These are phyloP conservation scores for Penicillium subrubescens DNA, from an alignment of 495 filamentous ascomycete species.

Conservation along the genomic window DNA sequence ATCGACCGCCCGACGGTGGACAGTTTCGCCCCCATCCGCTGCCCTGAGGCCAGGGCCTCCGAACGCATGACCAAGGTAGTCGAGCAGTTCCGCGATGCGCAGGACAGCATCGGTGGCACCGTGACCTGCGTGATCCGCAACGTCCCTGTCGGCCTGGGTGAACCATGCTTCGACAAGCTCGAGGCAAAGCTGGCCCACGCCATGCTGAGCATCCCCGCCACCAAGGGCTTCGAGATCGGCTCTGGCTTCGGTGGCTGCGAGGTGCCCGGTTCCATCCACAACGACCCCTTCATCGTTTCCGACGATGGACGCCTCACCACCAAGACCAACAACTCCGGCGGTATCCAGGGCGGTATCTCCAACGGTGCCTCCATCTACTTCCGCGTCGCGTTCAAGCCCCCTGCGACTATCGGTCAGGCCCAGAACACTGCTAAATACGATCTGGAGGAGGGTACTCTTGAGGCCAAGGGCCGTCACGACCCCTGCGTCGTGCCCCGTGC, in stretches of 20 bases:
- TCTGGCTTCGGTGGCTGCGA: conserved; percentile 90
- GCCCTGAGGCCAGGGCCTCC: conserved; percentile 68
- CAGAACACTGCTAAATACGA: conserved; percentile 84
- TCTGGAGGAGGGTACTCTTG: conserved; percentile 72
- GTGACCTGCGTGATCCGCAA: conserved; percentile 97
- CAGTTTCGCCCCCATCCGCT: conserved; percentile 79
- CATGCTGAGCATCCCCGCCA: conserved; percentile 96
- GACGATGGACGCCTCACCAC: conserved; percentile 66
- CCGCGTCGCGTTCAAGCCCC: conserved; percentile 91
- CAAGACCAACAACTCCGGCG: conserved; percentile 94
- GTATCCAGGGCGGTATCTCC: conserved; percentile 94
- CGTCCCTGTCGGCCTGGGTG: conserved; percentile 82
- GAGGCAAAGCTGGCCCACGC: conserved; percentile 93
- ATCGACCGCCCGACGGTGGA: conserved; percentile 83
- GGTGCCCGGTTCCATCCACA: conserved; percentile 87
- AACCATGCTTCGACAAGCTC: conserved; percentile 95
- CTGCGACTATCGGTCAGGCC: conserved; percentile 92
- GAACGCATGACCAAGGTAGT: conserved; percentile 79
- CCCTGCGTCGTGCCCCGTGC: conserved; percentile 94
- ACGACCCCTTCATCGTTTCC: conserved; percentile 80
- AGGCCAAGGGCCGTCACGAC: conserved; percentile 95
- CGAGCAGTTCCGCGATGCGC: conserved; percentile 73
- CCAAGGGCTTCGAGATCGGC: conserved; percentile 96
- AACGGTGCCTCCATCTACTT: conserved; percentile 97
- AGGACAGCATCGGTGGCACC: conserved; percentile 92